Evolutionary conservation across 768 basidiomycete genomes (phyloP), one percentile per base, ranked within the genome.

Genomic region (Leccinum aurantiacum): DNA sequence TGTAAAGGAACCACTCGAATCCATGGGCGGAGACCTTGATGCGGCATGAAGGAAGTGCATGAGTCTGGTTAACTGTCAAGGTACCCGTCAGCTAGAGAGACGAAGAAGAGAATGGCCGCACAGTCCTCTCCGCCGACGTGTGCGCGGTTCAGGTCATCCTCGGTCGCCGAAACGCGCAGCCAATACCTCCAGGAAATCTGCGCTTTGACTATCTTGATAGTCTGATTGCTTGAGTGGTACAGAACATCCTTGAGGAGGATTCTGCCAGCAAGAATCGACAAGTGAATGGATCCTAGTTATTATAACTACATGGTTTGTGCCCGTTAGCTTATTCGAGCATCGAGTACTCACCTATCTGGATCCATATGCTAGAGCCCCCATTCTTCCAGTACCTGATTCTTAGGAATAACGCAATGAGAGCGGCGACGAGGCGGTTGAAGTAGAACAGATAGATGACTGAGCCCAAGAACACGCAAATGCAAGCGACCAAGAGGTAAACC

Each of bases 161-260:
- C 89, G n/a, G 84, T 82, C 9, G 89, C 84, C 3, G 94, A 89
- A 44, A 82, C 77, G 58, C 93, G 86, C 52, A 93, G 81, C 96
- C 96, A 98, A 72, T 96, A 98, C 63, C 93, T 82, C 94, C 95
- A 98, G 64, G 89, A 89, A 52, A 98, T 73, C 69, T 93, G 86
- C 2, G 88, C 91, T 74, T 93, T 91, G 51, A 93, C 84, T 54
- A 94, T 81, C 62, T 86, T 86, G 48, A 95, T 80, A 19, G 90
- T 92, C 72, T 97, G 90, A 74, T 96, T 98, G 70, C 91, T 90
- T 2, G 94, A 95, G 73, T 96, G 86, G 72, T 98, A 98, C 17
- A 83, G 79, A 33, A 97, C 71, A 70, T 98, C 91, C 76, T 92
- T 93, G 66, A 98, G 80, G 22, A 95, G 82, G 54, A 98, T 86